Evolutionary conservation across 306 rosid species (phyloP).

Genomic region (Pyrus pyrifolia): DNA sequence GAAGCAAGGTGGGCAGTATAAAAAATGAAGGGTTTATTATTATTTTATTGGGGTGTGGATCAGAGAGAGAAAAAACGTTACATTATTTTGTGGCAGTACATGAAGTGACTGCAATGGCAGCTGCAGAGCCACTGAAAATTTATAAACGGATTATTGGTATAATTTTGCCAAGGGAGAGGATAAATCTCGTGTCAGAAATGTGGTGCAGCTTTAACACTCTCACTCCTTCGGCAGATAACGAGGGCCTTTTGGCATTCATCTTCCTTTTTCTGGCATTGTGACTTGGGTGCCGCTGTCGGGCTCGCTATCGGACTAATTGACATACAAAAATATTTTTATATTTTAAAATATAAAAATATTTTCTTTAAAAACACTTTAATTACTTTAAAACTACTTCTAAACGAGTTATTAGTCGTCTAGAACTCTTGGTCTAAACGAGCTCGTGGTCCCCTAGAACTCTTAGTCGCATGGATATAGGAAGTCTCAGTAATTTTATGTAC

Average conservation of each 20-base stretch:
- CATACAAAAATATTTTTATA: too few relatives aligned
- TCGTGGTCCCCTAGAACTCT: too few relatives aligned
- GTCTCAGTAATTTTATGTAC: too few relatives aligned
- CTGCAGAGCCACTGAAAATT: constrained; percentile 81
- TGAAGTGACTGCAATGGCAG: constrained; percentile 27
- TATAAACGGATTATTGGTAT: constrained; percentile 39
- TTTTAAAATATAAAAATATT: too few relatives aligned
- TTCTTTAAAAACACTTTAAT: too few relatives aligned
- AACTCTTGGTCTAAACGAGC: too few relatives aligned
- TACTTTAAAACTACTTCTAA: too few relatives aligned
- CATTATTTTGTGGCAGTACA: constrained; percentile 41
- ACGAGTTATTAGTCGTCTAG: too few relatives aligned
- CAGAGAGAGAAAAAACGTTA: neutral
- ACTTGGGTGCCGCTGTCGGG: too few relatives aligned
- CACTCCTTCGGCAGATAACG: constrained; percentile 31
- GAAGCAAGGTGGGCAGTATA: constrained; percentile 10
- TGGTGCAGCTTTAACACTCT: constrained; percentile 53
- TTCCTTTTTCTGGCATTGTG: neutral
- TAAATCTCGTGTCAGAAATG: constrained; percentile 55
- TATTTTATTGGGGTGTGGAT: neutral
- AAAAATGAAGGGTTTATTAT: constrained; percentile 8
- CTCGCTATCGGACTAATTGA: too few relatives aligned
- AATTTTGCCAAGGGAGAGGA: constrained; percentile 32
- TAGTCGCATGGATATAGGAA: too few relatives aligned
- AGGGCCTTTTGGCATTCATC: neutral